phyloP scores from a whole-genome alignment of 306 rosid species.

The Lathyrus sativus region DNA sequence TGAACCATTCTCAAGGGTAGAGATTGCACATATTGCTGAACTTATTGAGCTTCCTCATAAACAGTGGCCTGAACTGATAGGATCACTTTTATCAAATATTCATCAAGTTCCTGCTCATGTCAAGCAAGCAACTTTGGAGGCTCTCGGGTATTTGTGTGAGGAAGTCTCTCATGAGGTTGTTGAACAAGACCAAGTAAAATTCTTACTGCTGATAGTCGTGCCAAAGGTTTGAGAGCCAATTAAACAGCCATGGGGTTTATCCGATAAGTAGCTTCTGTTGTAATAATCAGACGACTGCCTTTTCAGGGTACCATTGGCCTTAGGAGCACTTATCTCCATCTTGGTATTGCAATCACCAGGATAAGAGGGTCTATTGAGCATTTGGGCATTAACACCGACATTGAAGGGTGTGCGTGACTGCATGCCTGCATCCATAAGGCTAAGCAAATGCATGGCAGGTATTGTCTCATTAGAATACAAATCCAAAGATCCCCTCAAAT shows the following conservation, averaged over 20 bases:
- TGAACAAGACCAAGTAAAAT: conserved; percentile 85
- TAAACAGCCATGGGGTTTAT: conserved; percentile 60
- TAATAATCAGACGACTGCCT: conserved; percentile 50
- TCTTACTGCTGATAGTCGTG: conserved; percentile 67
- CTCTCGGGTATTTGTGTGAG: conserved; percentile 90
- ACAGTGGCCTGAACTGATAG: conserved; percentile 90
- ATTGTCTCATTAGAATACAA: conserved; percentile 85
- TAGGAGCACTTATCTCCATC: conserved; percentile 57
- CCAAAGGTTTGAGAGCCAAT: conserved; percentile 49
- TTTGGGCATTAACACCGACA: conserved; percentile 50
- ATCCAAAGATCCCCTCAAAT: conserved; percentile 63
- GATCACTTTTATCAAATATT: conserved; percentile 72
- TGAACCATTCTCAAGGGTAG: no score
- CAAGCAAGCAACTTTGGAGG: conserved; percentile 86
- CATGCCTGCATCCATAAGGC: conserved; percentile 95
- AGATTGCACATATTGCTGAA: no score
- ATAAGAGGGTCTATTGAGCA: conserved; percentile 60
- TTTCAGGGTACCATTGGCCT: conserved; percentile 50
- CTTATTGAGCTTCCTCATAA: conserved; percentile 87
- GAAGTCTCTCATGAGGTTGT: conserved; percentile 80
- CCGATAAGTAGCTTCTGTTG: conserved; percentile 49
- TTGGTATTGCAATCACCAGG: conserved; percentile 55
- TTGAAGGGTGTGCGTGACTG: conserved; percentile 64
- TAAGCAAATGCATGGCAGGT: conserved; percentile 98
- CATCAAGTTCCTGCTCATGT: conserved; percentile 78